phyloP scores from a whole-genome alignment of 495 filamentous ascomycete species.

The Sphaerosporella brunnea region DNA sequence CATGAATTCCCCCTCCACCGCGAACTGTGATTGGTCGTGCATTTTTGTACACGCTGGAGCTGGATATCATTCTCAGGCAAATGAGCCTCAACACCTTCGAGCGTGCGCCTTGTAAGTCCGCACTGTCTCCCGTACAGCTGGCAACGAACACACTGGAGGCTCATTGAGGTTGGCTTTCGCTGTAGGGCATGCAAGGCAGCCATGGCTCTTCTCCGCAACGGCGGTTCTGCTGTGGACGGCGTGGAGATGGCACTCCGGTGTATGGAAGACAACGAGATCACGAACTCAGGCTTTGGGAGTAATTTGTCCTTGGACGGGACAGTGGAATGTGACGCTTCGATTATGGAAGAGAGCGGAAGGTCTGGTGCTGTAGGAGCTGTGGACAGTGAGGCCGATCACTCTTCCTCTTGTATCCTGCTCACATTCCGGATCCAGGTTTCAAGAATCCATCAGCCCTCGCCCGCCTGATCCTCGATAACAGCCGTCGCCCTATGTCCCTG shows the following conservation, averaged over 20 bases:
- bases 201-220: constrained; percentile 60
- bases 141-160: constrained; percentile 20
- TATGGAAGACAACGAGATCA: constrained; percentile 85
- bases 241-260: constrained; percentile 75
- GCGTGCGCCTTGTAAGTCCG: constrained; percentile 81
- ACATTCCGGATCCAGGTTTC: constrained; percentile 41
- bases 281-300: constrained; percentile 89
- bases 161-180: not conserved
- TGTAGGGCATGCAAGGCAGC: constrained; percentile 58
- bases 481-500: constrained; percentile 53
- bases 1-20: not conserved
- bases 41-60: constrained; percentile 93
- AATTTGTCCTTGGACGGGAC: constrained; percentile 79
- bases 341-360: constrained; percentile 76
- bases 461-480: constrained; percentile 59
- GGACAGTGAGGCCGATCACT: constrained; percentile 43
- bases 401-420: constrained; percentile 5
- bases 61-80: constrained; percentile 74
- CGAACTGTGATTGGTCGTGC: constrained; percentile 30
- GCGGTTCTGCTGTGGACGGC: constrained; percentile 70
- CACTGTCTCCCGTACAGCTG: too few relatives aligned
- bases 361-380: constrained; percentile 89
- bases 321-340: constrained; percentile 84
- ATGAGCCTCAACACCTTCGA: constrained; percentile 64
- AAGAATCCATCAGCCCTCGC: constrained; percentile 84